These are phyloP conservation scores for Oenanthe sinensis DNA, from an alignment of 129 eudicot species.

Conservation along the genomic window DNA sequence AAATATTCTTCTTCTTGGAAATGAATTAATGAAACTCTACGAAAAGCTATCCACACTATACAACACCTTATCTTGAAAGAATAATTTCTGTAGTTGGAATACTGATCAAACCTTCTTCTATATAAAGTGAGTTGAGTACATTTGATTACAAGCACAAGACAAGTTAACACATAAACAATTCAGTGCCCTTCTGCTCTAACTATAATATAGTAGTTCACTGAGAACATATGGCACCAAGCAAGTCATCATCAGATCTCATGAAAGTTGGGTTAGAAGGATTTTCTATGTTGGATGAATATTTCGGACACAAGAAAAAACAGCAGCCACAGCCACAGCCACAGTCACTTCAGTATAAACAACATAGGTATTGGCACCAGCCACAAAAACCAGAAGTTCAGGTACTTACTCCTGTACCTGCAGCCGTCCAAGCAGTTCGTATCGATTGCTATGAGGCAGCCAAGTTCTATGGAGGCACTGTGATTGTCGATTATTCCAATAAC, in stretches of 20 bases:
- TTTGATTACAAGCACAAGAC: background rate
- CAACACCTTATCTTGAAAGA: background rate
- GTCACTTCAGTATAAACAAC: background rate
- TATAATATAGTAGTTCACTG: background rate
- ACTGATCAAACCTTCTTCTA: background rate
- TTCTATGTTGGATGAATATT: slow-evolving; percentile 1
- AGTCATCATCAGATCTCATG: slow-evolving; percentile 2
- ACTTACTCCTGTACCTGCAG: background rate
- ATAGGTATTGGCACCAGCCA: background rate
- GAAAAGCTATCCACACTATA: no score
- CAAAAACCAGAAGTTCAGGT: background rate
- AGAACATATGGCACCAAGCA: slow-evolving; percentile 3
- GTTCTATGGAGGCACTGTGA: slow-evolving; percentile 25
- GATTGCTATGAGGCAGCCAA: slow-evolving; percentile 26
- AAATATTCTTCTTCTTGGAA: background rate
- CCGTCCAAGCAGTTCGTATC: background rate
- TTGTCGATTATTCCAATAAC: slow-evolving; percentile 20
- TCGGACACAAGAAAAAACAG: slow-evolving; percentile 1
- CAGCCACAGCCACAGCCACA: background rate
- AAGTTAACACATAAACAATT: background rate
- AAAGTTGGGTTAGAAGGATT: background rate
- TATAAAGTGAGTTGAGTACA: background rate
- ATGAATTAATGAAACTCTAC: background rate
- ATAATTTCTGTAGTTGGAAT: background rate
- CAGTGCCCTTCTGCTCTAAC: background rate